phyloP scores from a whole-genome alignment of 148 eudicot species.

The Talinum fruticosum region DNA sequence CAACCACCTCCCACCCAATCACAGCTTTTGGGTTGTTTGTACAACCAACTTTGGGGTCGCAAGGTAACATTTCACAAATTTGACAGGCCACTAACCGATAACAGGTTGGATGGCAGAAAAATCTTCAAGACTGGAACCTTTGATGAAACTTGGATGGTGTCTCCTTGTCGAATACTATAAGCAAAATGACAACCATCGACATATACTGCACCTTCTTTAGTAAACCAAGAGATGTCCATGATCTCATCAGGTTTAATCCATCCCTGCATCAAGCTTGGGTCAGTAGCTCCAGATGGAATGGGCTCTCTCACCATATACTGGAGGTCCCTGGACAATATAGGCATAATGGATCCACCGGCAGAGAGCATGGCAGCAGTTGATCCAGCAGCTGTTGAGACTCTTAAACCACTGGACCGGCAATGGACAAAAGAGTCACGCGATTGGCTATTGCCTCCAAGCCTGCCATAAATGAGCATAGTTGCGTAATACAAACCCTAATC shows the following conservation, averaged over 20 bases:
- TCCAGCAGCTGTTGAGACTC: conserved; percentile 92
- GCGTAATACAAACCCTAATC: neutral
- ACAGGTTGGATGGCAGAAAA: conserved; percentile 52
- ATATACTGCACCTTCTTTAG: conserved; percentile 60
- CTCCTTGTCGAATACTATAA: conserved; percentile 54
- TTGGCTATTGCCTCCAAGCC: conserved; percentile 43
- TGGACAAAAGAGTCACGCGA: conserved; percentile 38
- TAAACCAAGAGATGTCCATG: conserved; percentile 58
- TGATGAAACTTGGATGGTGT: conserved; percentile 59
- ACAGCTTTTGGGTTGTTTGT: neutral
- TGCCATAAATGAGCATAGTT: conserved; percentile 20
- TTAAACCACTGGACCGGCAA: conserved; percentile 81
- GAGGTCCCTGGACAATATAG: conserved; percentile 69
- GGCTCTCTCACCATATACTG: conserved; percentile 95
- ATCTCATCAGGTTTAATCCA: conserved; percentile 43
- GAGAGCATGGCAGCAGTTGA: conserved; percentile 96
- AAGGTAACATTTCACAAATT: conserved; percentile 14
- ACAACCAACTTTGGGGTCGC: neutral
- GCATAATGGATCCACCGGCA: conserved; percentile 87
- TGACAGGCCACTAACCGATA: conserved; percentile 12
- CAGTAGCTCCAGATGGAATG: conserved; percentile 36
- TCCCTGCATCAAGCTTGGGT: conserved; percentile 58
- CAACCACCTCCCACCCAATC: neutral
- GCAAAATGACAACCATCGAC: conserved; percentile 71
- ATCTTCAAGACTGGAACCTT: conserved; percentile 62